Evolutionary conservation across 345 rosid species (phyloP).

Genomic region (Schrenkiella parvula): DNA sequence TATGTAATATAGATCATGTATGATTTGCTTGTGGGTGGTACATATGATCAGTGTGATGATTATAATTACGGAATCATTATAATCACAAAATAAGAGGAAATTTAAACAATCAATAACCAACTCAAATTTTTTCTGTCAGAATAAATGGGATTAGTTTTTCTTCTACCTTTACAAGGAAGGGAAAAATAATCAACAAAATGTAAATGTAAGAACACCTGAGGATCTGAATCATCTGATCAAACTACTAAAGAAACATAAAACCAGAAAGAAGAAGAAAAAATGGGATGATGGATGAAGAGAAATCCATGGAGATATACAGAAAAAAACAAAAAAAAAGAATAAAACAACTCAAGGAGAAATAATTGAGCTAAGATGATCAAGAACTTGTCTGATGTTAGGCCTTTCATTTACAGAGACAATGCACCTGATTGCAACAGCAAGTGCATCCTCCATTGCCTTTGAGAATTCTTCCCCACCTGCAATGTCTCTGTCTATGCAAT

Average conservation of each 20-base stretch:
- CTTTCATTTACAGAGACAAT: conserved; percentile 81
- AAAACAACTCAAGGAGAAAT: conserved; percentile 63
- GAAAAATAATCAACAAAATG: conserved; percentile 28
- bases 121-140: conserved; percentile 27
- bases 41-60: not conserved
- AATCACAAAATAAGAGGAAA: not conserved
- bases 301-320: conserved; percentile 34
- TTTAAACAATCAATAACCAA: not conserved
- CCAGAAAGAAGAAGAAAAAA: conserved; percentile 7
- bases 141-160: conserved; percentile 35
- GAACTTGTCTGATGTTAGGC: conserved; percentile 91
- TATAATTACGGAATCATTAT: not conserved
- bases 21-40: not conserved
- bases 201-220: conserved; percentile 27
- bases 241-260: conserved; percentile 17
- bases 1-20: not conserved
- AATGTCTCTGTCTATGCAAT: conserved; percentile 86
- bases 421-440: conserved; percentile 71
- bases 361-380: conserved; percentile 60
- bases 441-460: conserved; percentile 86
- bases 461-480: conserved; percentile 77
- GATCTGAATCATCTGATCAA: conserved; percentile 35
- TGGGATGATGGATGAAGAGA: conserved; percentile 1
- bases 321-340: conserved; percentile 40
- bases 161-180: conserved; percentile 33